Conservation (phyloP, 768 basidiomycete species). For the Clavulina sp. region DNA sequence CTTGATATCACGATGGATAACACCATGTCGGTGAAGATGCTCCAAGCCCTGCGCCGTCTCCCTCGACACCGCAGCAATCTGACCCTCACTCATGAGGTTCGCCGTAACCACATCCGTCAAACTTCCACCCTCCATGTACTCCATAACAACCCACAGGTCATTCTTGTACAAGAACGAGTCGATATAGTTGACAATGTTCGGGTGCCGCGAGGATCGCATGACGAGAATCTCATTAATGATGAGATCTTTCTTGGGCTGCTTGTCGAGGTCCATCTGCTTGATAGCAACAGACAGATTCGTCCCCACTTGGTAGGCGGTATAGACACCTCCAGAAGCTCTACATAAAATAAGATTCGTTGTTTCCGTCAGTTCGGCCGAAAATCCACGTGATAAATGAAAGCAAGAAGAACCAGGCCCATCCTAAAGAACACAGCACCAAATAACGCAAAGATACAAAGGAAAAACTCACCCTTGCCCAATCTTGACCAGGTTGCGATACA, state of each 20-base stretch:
- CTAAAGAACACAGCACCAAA: background rate
- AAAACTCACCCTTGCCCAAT: constrained; percentile 84
- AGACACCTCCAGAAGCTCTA: constrained; percentile 93
- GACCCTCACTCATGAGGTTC: constrained; percentile 95
- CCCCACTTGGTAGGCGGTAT: constrained; percentile 94
- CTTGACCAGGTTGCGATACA: constrained; percentile 87
- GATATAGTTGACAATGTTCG: constrained; percentile 99
- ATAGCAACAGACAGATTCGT: constrained; percentile 90
- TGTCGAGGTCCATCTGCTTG: constrained; percentile 99
- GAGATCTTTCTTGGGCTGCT: constrained; percentile 97
- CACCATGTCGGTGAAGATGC: constrained; percentile 88
- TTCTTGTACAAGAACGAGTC: constrained; percentile 97
- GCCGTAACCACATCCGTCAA: constrained; percentile 92
- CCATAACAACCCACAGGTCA: constrained; percentile 99
- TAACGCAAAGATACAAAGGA: background rate
- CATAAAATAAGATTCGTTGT: background rate
- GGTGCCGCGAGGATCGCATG: constrained; percentile 90
- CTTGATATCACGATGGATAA: constrained; percentile 99
- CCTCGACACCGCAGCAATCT: constrained; percentile 90
- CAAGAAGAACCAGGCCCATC: background rate
- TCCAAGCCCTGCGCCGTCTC: constrained; percentile 87
- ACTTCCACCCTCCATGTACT: constrained; percentile 95
- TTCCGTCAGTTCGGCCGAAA: background rate
- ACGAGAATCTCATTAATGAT: constrained; percentile 99
- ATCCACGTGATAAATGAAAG: background rate